Conservation (phyloP, 164 flowering plant genomes). For the Brasenia schreberi region DNA sequence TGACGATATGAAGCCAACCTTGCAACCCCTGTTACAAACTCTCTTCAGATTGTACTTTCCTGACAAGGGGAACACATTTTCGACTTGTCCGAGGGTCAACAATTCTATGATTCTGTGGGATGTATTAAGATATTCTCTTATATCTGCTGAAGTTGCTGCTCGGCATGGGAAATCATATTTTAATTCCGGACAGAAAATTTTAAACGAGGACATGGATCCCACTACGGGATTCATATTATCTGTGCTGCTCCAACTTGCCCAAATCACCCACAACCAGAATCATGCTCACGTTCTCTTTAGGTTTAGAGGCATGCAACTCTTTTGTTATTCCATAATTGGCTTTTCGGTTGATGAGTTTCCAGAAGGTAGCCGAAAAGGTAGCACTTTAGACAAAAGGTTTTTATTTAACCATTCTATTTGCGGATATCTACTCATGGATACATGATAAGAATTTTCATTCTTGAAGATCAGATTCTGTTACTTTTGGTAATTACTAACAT, state of each 20-base stretch:
- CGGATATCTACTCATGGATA: no score
- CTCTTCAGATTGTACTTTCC: slow-evolving; percentile 61
- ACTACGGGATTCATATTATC: slow-evolving; percentile 50
- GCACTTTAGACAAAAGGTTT: no score
- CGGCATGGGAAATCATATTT: slow-evolving; percentile 42
- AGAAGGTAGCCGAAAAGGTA: slow-evolving; percentile 30
- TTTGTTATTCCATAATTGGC: slow-evolving; percentile 50
- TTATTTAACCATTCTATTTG: no score
- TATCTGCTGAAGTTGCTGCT: slow-evolving; percentile 77
- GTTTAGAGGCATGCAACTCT: slow-evolving; percentile 57
- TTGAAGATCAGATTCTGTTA: no score
- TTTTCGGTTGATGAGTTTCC: slow-evolving; percentile 20
- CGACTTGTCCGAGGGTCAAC: slow-evolving; percentile 32
- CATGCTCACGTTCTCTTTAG: slow-evolving; percentile 47
- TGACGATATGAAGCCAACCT: slow-evolving; percentile 18
- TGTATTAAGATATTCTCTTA: slow-evolving; percentile 66
- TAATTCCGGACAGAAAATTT: slow-evolving; percentile 26
- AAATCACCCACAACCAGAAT: slow-evolving; percentile 31
- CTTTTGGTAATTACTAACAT: no score
- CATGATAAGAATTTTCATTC: no score
- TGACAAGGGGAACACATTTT: slow-evolving; percentile 25
- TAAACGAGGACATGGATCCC: slow-evolving; percentile 51
- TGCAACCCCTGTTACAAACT: slow-evolving; percentile 31
- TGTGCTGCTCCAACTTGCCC: slow-evolving; percentile 46
- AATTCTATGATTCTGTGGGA: slow-evolving; percentile 74